Evolutionary conservation across 2,329 filamentous ascomycete genomes (phyloP), one percentile per base, ranked within the genome.

Genomic region (Bipolaris oryzae): DNA sequence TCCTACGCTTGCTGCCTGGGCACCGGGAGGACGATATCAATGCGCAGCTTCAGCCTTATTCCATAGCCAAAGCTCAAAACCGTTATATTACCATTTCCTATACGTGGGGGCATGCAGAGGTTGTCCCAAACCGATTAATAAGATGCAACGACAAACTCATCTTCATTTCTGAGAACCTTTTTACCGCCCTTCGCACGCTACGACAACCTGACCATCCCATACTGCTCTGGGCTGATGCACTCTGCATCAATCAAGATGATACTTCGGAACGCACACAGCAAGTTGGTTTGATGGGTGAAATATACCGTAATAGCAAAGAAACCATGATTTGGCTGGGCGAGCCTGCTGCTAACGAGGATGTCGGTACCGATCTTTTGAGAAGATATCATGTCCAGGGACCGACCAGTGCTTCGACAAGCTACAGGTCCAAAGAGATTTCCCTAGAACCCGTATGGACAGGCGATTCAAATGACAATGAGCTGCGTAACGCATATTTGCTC

Each of bases 41-140:
- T 25, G 38, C 38, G 23, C 31, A 52, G 46, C 61, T 63, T 25
- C n/a, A 38, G 21, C 41, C 37, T 18, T 34, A 35, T n/a, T 35
- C 61, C 10, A 56, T 63, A 28, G 44, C 41, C 2, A 39, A 52
- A 16, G 56, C 49, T 3, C 50, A 50, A 44, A 37, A 59, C 11
- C 50, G 48, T 10, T 60, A 63, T 13, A 44, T 55, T 16, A 50
- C 60, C 10, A 58, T 65, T 6, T 65, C 62, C 15, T 63, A 63
- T 39, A 62, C 50, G 2, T 63, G 58, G 58, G 61, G 58, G 7
- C 23, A 41, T n/a, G 23, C 48, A 35, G 45, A 55, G 3, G 49
- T 49, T 10, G 53, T 53, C 6, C 57, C 44, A 11, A 53, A 44
- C n/a, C 39, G 55, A 5, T 23, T 62, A 37, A 58, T 65, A 28